These are phyloP conservation scores for Microbotryum lychnidis-dioicae DNA, from an alignment of 1,284 basidiomycete species.

Conservation along the genomic window DNA sequence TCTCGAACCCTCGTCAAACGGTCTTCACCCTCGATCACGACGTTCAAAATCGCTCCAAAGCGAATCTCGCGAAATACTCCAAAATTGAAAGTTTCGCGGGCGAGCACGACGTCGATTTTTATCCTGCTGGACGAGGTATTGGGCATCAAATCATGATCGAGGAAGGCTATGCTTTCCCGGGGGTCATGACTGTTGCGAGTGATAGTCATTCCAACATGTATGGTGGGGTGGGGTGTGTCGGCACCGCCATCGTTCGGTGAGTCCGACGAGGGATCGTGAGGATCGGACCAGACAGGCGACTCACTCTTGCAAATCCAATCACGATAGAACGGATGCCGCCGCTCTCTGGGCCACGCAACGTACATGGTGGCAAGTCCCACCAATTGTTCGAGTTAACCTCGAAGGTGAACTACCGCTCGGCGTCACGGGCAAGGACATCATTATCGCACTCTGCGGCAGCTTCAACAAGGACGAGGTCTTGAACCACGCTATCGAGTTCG, in stretches of 20 bases:
- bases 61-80: slow-evolving; percentile 88
- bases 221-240: slow-evolving; percentile 92
- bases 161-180: slow-evolving; percentile 92
- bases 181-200: slow-evolving; percentile 69
- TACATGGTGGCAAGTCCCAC: slow-evolving; percentile 99
- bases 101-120: slow-evolving; percentile 82
- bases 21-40: slow-evolving; percentile 98
- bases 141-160: slow-evolving; percentile 93
- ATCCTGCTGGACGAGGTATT: slow-evolving; percentile 95
- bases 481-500: slow-evolving; percentile 93
- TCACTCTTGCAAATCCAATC: slow-evolving; percentile 22
- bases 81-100: slow-evolving; percentile 88
- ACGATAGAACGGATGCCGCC: slow-evolving; percentile 57
- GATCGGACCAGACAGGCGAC: slow-evolving; percentile 26
- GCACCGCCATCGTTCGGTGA: slow-evolving; percentile 72
- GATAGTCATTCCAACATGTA: slow-evolving; percentile 99
- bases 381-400: slow-evolving; percentile 91
- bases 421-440: slow-evolving; percentile 97
- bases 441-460: slow-evolving; percentile 90
- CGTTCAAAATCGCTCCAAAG: slow-evolving; percentile 90
- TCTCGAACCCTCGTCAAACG: slow-evolving; percentile 72
- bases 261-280: slow-evolving; percentile 1
- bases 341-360: slow-evolving; percentile 98
- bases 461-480: slow-evolving; percentile 97
- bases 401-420: slow-evolving; percentile 72